A percentile compares a stretch with the other conserved stretches of the same genome.
These are phyloP conservation scores for Cercophora sp. DNA, from an alignment of 495 filamentous ascomycete genomes.

Conservation along the genomic window DNA sequence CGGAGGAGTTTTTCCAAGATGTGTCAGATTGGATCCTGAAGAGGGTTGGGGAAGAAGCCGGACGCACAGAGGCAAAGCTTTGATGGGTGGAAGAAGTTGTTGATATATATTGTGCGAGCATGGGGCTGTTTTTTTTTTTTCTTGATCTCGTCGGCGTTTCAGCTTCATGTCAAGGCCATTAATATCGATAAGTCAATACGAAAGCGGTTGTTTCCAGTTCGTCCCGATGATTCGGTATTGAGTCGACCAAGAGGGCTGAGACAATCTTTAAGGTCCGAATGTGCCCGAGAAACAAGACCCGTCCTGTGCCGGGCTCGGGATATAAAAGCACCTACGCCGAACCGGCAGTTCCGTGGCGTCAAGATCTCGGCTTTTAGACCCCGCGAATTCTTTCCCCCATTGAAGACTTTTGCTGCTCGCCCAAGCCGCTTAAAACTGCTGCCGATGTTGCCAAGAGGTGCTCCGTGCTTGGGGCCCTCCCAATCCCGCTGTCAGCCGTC, in stretches of 20 bases:
- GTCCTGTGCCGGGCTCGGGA: too few species aligned
- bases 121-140: neutral
- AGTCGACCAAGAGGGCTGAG: too few species aligned
- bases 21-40: conserved; percentile 71
- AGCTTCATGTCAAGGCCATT: too few species aligned
- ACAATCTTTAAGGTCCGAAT: too few species aligned
- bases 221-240: neutral
- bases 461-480: neutral
- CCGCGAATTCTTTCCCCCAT: too few species aligned
- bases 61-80: conserved; percentile 8
- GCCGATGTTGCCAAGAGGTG: neutral
- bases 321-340: too few species aligned
- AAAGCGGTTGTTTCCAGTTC: too few species aligned
- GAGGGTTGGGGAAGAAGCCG: conserved; percentile 23
- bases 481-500: neutral
- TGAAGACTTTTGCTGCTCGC: neutral
- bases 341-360: too few species aligned
- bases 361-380: too few species aligned
- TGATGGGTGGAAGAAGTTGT: neutral
- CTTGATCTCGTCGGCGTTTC: too few species aligned
- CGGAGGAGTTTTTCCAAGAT: conserved; percentile 61
- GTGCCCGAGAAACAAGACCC: too few species aligned
- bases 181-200: too few species aligned
- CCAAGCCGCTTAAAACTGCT: neutral
- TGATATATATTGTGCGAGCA: neutral